Percentiles rank a stretch among this genome's conserved stretches.
Evolutionary conservation across 2,329 filamentous ascomycete genomes (phyloP).

Genomic region (Trichophyton equinum): DNA sequence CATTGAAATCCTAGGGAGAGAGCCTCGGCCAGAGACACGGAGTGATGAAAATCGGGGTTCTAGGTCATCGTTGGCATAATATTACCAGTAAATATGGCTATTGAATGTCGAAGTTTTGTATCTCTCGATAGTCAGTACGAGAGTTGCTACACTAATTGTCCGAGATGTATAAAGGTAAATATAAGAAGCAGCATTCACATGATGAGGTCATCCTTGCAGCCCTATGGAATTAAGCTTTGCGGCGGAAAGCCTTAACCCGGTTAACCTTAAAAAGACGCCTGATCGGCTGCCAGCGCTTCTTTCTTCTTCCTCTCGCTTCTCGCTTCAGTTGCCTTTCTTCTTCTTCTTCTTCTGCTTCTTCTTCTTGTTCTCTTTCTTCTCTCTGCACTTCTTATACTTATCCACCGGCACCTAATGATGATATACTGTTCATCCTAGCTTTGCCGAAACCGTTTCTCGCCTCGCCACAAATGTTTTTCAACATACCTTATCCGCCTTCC

Average conservation of each 20-base stretch:
- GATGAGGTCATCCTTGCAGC: not conserved
- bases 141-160: too few relatives aligned
- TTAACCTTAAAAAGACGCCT: not conserved
- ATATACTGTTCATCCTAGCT: not conserved
- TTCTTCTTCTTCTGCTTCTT: not conserved
- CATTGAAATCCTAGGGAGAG: too few relatives aligned
- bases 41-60: too few relatives aligned
- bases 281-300: not conserved
- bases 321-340: not conserved
- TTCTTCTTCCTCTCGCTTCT: not conserved
- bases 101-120: too few relatives aligned
- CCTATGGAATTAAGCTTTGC: too few relatives aligned
- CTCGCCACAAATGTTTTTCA: constrained; percentile 21
- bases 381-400: not conserved
- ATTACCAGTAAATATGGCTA: too few relatives aligned
- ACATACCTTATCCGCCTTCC: constrained; percentile 33
- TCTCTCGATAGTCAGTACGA: too few relatives aligned
- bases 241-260: not conserved
- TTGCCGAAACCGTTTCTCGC: not conserved
- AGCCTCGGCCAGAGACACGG: too few relatives aligned
- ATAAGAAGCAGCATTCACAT: not conserved
- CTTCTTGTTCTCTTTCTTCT: not conserved
- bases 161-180: too few relatives aligned
- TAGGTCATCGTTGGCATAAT: too few relatives aligned
- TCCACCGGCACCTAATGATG: not conserved